Percentiles rank a stretch among this genome's conserved stretches.
phyloP scores from a whole-genome alignment of 2,329 filamentous ascomycete genomes.

The Fusarium dlaminii region DNA sequence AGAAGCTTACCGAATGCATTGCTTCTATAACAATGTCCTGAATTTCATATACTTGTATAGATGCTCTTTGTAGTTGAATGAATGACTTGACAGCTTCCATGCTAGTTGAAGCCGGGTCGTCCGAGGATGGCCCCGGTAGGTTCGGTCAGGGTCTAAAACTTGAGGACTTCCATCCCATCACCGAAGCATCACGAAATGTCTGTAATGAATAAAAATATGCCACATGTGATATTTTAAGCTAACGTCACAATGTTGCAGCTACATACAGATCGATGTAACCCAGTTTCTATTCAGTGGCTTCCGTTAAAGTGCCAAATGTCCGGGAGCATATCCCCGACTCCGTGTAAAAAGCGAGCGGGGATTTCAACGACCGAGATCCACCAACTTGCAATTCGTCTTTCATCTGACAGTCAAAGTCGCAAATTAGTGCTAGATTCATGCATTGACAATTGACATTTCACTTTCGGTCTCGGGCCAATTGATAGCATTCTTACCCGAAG shows the following conservation, averaged over 20 bases:
- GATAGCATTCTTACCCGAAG: neutral
- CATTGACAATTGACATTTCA: neutral
- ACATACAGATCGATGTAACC: neutral
- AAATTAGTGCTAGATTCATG: neutral
- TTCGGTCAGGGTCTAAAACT: neutral
- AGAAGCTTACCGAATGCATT: no score
- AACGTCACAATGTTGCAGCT: neutral
- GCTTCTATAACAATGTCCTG: neutral
- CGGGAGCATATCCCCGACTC: slow-evolving; percentile 28
- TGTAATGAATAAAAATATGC: neutral
- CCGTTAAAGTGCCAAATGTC: neutral
- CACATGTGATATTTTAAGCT: neutral
- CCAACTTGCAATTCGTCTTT: neutral
- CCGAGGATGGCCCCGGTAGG: neutral
- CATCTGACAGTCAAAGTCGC: neutral
- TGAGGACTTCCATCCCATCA: accelerated
- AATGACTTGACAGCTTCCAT: neutral
- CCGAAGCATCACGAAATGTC: neutral
- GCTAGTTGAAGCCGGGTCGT: neutral
- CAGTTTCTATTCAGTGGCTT: neutral
- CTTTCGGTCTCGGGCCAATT: neutral
- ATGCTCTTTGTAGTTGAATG: neutral
- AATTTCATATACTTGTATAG: neutral
- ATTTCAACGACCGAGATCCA: slow-evolving; percentile 28
- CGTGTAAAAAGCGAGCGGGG: slow-evolving; percentile 27